Conservation (phyloP, 2,329 filamentous ascomycete species). For the Fusarium sororula region DNA sequence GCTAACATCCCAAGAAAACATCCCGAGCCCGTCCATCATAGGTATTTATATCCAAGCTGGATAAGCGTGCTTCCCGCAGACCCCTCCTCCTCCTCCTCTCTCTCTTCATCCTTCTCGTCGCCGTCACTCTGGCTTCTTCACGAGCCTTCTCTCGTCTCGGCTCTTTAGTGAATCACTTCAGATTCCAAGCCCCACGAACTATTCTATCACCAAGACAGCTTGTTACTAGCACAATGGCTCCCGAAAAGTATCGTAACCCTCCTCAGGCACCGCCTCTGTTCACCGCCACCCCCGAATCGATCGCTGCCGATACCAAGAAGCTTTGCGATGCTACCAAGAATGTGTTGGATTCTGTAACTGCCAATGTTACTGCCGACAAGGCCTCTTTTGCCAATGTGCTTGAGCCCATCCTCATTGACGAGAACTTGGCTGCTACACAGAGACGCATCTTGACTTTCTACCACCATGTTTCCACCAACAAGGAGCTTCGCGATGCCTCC, state of each 20-base stretch:
- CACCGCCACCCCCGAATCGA: conserved; percentile 74
- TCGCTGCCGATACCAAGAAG: conserved; percentile 73
- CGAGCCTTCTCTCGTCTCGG: conserved; percentile 67
- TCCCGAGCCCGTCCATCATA: conserved; percentile 5
- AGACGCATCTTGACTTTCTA: conserved; percentile 80
- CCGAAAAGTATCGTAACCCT: conserved; percentile 74
- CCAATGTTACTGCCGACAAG: conserved; percentile 62
- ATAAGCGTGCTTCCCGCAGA: conserved; percentile 39
- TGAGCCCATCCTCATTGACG: conserved; percentile 76
- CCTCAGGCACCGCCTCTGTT: conserved; percentile 83
- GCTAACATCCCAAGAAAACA: conserved; percentile 22
- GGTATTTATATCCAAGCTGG: conserved; percentile 40
- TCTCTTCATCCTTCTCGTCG: conserved; percentile 64
- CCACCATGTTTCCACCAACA: conserved; percentile 77
- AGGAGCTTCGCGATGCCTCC: conserved; percentile 76
- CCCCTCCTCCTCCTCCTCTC: conserved; percentile 52
- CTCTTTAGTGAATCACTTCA: conserved; percentile 66
- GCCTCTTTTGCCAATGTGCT: conserved; percentile 65
- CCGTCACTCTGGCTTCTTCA: conserved; percentile 74
- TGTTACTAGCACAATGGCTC: conserved; percentile 69
- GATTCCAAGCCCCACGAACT: conserved; percentile 48
- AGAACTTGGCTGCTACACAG: conserved; percentile 70
- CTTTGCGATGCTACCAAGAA: conserved; percentile 70
- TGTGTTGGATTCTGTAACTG: conserved; percentile 73
- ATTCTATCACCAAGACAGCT: conserved; percentile 46